These are phyloP conservation scores for Pugionium dolabratum DNA, from an alignment of 345 rosid species.

Conservation along the genomic window DNA sequence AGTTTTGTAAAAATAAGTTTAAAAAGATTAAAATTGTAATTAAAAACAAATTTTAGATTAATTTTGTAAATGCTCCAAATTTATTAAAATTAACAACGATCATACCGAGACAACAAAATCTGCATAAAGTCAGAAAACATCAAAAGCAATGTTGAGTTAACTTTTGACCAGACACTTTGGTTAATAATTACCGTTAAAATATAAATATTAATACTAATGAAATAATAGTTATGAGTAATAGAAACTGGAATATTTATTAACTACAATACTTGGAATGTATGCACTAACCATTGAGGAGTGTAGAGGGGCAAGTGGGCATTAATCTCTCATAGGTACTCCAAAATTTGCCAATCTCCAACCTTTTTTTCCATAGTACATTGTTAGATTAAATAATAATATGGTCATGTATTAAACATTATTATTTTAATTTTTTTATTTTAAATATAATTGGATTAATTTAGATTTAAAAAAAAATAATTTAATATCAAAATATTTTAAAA, in stretches of 20 bases:
- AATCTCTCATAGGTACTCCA: slow-evolving; percentile 5
- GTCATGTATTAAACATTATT: too few species aligned
- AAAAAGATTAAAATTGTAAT: too few species aligned
- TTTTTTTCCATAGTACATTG: slow-evolving; percentile 7
- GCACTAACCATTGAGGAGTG: slow-evolving; percentile 18
- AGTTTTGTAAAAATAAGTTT: too few species aligned
- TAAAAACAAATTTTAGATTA: too few species aligned
- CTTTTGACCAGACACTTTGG: slow-evolving; percentile 28
- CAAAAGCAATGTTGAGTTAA: slow-evolving; percentile 36
- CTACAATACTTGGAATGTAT: slow-evolving; percentile 27
- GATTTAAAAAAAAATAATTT: too few species aligned
- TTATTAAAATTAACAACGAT: slow-evolving; percentile 18
- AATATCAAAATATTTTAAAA: too few species aligned
- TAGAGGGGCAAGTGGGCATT: slow-evolving; percentile 29
- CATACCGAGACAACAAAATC: slow-evolving; percentile 27
- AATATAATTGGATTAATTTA: too few species aligned
- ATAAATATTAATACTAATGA: neutral
- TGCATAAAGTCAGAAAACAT: slow-evolving; percentile 30
- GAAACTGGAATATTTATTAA: slow-evolving; percentile 12
- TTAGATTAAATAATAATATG: too few species aligned
- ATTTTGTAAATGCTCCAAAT: too few species aligned
- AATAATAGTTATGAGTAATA: slow-evolving; percentile 2
- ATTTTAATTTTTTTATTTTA: too few species aligned
- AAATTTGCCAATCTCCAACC: slow-evolving; percentile 7
- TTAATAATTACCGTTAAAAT: slow-evolving; percentile 35